Base-by-base conservation (phyloP, 2,329 filamentous ascomycete genomes). In the Pseudogymnoascus sp. region DNA sequence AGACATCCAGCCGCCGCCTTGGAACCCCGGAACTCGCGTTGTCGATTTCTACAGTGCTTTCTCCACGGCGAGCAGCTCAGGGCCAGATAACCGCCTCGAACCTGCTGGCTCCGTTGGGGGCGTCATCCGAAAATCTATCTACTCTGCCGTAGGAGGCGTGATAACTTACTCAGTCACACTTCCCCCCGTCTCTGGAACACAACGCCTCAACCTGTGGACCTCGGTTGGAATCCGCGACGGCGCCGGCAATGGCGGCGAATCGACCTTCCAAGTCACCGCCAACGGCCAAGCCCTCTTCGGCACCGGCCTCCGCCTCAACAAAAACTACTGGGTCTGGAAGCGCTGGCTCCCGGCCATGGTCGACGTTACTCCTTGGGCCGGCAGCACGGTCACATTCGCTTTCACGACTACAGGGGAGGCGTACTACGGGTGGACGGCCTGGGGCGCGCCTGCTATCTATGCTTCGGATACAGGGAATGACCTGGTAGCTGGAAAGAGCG, bases 221-320 rank as follows among this genome's bases (percentile, higher is more conserved):
- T 66, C 64, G 13, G 36, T 66, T 12, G 64, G 63, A 21, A 65
- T 66, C 33, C 62, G 63, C 35, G 64, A 66, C 39, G 64, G 63
- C 4, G 64, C 63, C 2, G 64, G 64, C 5, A 55, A 58, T 29
- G 64, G 64, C 12, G 63, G 64, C 31, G 63, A 65, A 60, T 59
- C 39, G 2, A 31, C 59, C 6, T 66, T 66, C 29, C 64, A 66
- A 60, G 64, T 42, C 2, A 59, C 59, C 1, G 59, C 62, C 15
- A 64, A 66, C 29, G 63, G 63, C 0, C 45, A 62, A 13, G 21
- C 15, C 5, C 58, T 66, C 13, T 66, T 63, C 25, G 64, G 64
- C 9, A 48, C 40, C 7, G 35, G 37, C 13, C 59, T 66, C 35
- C 63, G 61, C 25, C 39, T 65, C 4, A 29, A 63, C 12, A 55